phyloP scores from a whole-genome alignment of 225 moss, liverwort and hornwort species.

The Ulota crispa region DNA sequence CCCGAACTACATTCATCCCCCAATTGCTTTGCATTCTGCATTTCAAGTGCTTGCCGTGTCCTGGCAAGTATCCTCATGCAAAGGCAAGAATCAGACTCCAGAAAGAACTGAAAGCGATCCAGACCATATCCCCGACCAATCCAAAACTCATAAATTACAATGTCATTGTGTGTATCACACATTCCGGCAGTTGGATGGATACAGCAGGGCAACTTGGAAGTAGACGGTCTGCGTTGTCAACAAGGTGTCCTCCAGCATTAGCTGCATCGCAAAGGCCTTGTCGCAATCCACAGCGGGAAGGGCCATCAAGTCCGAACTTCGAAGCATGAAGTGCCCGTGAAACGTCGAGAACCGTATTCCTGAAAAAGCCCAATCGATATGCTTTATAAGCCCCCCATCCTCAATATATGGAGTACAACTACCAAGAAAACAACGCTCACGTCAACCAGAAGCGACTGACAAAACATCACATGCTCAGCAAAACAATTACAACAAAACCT shows the following conservation, averaged over 20 bases:
- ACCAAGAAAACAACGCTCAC: not conserved
- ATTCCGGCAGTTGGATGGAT: conserved; percentile 56
- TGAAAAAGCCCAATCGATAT: conserved; percentile 23
- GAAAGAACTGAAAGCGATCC: not conserved
- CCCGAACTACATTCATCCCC: not conserved
- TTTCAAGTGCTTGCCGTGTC: not conserved
- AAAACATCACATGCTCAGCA: not conserved
- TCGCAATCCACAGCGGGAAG: conserved; percentile 98
- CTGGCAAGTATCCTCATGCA: not conserved
- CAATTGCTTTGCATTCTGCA: not conserved
- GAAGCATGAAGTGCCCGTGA: conserved; percentile 97
- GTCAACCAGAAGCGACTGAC: not conserved
- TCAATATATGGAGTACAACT: not conserved
- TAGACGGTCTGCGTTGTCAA: conserved; percentile 85
- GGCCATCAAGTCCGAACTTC: conserved; percentile 90
- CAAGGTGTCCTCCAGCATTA: conserved; percentile 85
- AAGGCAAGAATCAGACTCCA: conserved; percentile 11
- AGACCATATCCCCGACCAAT: not conserved
- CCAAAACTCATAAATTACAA: not conserved
- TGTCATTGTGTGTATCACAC: not conserved
- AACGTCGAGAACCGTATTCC: conserved; percentile 81
- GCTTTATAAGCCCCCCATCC: not conserved
- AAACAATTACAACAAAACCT: not conserved
- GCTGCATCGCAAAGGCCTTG: conserved; percentile 89
- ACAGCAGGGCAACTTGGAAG: conserved; percentile 96